Percentiles rank a stretch among this genome's conserved stretches.
These are phyloP conservation scores for Fusarium camptoceras DNA, from an alignment of 2,329 filamentous ascomycete species.

Conservation along the genomic window DNA sequence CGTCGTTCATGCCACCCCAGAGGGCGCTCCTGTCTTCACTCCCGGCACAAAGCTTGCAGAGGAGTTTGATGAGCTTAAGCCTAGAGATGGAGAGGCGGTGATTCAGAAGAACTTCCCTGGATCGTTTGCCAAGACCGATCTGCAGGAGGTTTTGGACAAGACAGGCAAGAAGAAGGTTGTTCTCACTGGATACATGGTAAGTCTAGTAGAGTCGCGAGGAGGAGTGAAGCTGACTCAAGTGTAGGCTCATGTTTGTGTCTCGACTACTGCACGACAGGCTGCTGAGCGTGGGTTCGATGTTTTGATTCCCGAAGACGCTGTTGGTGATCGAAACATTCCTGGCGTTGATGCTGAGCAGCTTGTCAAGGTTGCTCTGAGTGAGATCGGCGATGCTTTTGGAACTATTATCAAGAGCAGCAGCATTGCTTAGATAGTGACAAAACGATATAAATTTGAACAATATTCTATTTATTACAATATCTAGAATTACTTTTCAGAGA, in stretches of 20 bases:
- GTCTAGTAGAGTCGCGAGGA: constrained; percentile 1
- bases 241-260: constrained; percentile 74
- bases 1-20: constrained; percentile 68
- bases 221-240: neutral
- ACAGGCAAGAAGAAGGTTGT: constrained; percentile 70
- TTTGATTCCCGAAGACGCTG: constrained; percentile 68
- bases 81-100: constrained; percentile 65
- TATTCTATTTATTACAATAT: neutral
- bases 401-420: constrained; percentile 62
- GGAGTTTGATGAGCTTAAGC: constrained; percentile 70
- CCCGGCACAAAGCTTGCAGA: constrained; percentile 68
- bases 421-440: constrained; percentile 33
- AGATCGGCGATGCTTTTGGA: constrained; percentile 72
- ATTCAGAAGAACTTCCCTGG: constrained; percentile 69
- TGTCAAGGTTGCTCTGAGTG: constrained; percentile 62
- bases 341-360: constrained; percentile 68
- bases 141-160: constrained; percentile 63
- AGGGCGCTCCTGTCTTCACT: constrained; percentile 74
- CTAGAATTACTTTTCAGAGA: constrained; percentile 18
- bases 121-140: constrained; percentile 69
- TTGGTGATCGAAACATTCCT: constrained; percentile 75
- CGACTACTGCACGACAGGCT: constrained; percentile 71
- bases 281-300: constrained; percentile 73
- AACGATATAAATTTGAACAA: neutral
- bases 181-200: constrained; percentile 68